These are phyloP conservation scores for Meripilus lineatus DNA, from an alignment of 1,284 basidiomycete genomes.

Conservation along the genomic window DNA sequence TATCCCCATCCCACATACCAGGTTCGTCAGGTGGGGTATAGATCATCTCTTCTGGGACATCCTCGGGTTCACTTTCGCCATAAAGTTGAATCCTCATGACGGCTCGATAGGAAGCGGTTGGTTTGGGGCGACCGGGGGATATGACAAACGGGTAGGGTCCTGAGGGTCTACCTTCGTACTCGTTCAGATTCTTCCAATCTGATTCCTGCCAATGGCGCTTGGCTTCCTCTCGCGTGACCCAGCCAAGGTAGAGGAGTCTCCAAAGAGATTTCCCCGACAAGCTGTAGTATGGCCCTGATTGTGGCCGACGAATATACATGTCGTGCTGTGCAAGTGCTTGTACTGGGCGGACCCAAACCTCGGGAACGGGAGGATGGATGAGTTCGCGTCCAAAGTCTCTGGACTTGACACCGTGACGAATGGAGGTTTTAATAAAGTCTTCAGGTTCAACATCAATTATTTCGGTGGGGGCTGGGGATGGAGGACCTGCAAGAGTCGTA, in stretches of 20 bases:
- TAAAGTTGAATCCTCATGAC: slow-evolving; percentile 10
- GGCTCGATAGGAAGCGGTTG: slow-evolving; percentile 18
- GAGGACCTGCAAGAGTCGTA: slow-evolving; percentile 5
- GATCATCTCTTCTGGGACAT: slow-evolving; percentile 17
- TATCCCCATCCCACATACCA: slow-evolving; percentile 21
- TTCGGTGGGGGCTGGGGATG: slow-evolving; percentile 37
- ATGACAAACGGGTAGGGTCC: slow-evolving; percentile 21
- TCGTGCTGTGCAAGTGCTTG: slow-evolving; percentile 20
- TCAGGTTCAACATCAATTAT: slow-evolving; percentile 31
- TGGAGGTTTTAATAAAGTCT: slow-evolving; percentile 28
- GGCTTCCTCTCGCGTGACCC: slow-evolving; percentile 40
- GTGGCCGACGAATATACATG: slow-evolving; percentile 20
- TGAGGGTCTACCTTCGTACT: slow-evolving; percentile 28
- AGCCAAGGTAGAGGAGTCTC: slow-evolving; percentile 42
- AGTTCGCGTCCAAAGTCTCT: slow-evolving; percentile 42
- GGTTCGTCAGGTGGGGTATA: slow-evolving; percentile 19
- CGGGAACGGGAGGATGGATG: slow-evolving; percentile 12
- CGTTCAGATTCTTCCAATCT: slow-evolving; percentile 38
- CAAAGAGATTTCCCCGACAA: slow-evolving; percentile 41
- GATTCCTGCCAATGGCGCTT: slow-evolving; percentile 32
- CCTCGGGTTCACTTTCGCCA: slow-evolving; percentile 3
- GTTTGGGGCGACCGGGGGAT: slow-evolving; percentile 11
- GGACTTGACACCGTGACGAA: slow-evolving; percentile 41
- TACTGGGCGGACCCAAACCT: slow-evolving; percentile 19
- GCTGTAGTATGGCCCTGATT: slow-evolving; percentile 23